phyloP scores from a whole-genome alignment of 371 early-diverging fungal species.

The Dentiscutata heterogama region DNA sequence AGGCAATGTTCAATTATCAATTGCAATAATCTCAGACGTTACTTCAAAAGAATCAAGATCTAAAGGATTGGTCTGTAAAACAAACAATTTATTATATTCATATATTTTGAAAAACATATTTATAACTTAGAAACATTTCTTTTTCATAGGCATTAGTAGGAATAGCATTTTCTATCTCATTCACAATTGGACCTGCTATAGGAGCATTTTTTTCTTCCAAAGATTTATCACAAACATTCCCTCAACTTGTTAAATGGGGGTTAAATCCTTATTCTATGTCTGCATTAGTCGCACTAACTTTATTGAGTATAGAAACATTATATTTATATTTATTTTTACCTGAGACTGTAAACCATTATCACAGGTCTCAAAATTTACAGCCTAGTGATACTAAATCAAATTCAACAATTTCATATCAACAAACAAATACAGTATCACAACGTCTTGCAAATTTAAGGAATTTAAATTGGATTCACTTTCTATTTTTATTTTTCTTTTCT shows the following conservation, averaged over 20 bases:
- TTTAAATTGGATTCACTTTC: constrained; percentile 72
- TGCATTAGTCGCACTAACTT: constrained; percentile 84
- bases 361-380: constrained; percentile 3
- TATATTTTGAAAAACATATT: background rate
- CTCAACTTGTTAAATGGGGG: constrained; percentile 64
- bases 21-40: constrained; percentile 95
- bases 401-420: constrained; percentile 3
- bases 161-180: constrained; percentile 95
- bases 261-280: constrained; percentile 84
- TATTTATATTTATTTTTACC: constrained; percentile 81
- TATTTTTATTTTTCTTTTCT: constrained; percentile 91
- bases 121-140: background rate
- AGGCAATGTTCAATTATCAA: constrained; percentile 96
- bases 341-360: constrained; percentile 73
- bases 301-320: constrained; percentile 82
- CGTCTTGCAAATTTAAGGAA: constrained; percentile 11
- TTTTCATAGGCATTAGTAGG: constrained; percentile 88
- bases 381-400: constrained; percentile 47
- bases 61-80: constrained; percentile 68
- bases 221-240: constrained; percentile 68
- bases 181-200: constrained; percentile 95
- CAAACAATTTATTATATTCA: constrained; percentile 43
- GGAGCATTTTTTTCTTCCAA: constrained; percentile 91
- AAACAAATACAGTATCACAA: background rate
- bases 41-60: constrained; percentile 84